Evolutionary conservation across 305 asterid genomes (phyloP).

Genomic region (Solanum chacoense): DNA sequence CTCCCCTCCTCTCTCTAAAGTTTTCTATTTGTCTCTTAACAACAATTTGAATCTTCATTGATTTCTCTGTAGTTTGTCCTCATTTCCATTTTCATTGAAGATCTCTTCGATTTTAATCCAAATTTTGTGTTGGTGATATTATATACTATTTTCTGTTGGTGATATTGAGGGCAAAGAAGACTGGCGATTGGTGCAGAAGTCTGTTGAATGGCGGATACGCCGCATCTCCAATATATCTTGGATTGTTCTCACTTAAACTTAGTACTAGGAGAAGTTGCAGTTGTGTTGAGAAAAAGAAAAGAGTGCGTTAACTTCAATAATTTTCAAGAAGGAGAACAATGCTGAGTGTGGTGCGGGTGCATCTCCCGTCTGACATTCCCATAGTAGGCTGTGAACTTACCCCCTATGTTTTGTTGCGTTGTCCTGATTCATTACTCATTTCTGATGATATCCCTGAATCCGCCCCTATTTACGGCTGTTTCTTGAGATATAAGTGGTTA

Average conservation of each 20-base stretch:
- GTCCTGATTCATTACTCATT: slow-evolving; percentile 11
- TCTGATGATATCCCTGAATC: slow-evolving; percentile 30
- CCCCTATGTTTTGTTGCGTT: slow-evolving; percentile 27
- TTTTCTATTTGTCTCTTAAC: not conserved
- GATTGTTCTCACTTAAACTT: not conserved
- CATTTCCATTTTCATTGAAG: not conserved
- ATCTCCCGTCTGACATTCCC: slow-evolving; percentile 44
- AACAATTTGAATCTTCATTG: not conserved
- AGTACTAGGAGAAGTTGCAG: not conserved
- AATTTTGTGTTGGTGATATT: not conserved
- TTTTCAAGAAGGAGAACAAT: slow-evolving; percentile 9
- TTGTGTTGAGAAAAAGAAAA: not conserved
- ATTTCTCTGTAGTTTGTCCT: not conserved
- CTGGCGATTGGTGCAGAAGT: slow-evolving; percentile 39
- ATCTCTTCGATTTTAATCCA: not conserved
- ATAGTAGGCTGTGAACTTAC: slow-evolving; percentile 41
- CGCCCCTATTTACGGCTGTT: slow-evolving; percentile 23
- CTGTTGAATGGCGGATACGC: slow-evolving; percentile 83
- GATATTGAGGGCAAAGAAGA: slow-evolving; percentile 8
- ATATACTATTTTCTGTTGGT: not conserved
- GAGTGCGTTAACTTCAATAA: not conserved
- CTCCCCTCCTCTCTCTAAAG: not conserved
- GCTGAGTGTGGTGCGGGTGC: slow-evolving; percentile 38
- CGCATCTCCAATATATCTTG: slow-evolving; percentile 23
- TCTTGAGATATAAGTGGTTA: slow-evolving; percentile 35